Percentiles rank a stretch among this genome's conserved stretches.
Conservation (phyloP, 2,329 filamentous ascomycete species). For the Arthrobotrys conoides region DNA sequence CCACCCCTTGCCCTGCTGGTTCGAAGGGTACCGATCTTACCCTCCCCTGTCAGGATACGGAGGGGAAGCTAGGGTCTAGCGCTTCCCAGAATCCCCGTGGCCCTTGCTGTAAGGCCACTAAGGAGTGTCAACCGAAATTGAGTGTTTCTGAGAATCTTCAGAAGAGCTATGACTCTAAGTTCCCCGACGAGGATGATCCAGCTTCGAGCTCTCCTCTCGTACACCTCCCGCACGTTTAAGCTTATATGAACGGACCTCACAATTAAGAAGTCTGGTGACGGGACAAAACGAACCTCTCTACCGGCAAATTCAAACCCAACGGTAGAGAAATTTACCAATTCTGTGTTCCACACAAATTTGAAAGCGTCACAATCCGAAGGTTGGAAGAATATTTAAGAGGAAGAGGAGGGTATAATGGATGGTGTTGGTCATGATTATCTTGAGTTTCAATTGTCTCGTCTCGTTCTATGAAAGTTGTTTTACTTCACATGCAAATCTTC, state of each 20-base stretch:
- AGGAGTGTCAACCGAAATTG: too few relatives aligned
- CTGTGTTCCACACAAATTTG: neutral
- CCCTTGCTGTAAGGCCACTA: too few relatives aligned
- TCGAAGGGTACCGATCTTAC: neutral
- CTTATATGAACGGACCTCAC: too few relatives aligned
- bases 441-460: neutral
- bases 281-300: too few relatives aligned
- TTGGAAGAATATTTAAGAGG: neutral
- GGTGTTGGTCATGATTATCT: neutral
- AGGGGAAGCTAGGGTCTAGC: neutral
- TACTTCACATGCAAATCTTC: neutral
- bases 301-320: neutral
- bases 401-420: constrained; percentile 9
- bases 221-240: too few relatives aligned
- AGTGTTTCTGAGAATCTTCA: too few relatives aligned
- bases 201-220: neutral
- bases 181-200: neutral
- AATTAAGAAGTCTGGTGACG: too few relatives aligned
- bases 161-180: too few relatives aligned
- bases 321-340: neutral
- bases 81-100: neutral
- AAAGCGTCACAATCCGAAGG: neutral
- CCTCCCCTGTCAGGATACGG: neutral
- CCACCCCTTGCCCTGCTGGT: neutral
- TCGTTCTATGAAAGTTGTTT: neutral